Percentiles rank a stretch among this genome's conserved stretches.
These are phyloP conservation scores for Rhizopogon roseolus DNA, from an alignment of 768 basidiomycete genomes.

Conservation along the genomic window DNA sequence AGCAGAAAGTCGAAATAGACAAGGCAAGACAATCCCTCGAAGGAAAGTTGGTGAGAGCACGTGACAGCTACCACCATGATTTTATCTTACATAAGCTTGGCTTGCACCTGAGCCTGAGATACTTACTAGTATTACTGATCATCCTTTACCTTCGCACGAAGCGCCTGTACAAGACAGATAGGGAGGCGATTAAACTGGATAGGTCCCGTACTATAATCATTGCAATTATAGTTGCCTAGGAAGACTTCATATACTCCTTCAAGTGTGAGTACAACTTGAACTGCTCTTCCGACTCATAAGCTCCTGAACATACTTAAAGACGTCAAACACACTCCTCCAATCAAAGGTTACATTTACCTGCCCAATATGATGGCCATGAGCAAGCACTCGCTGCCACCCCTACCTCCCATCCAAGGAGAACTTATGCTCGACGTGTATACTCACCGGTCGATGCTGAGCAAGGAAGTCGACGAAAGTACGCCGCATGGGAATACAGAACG, in stretches of 20 bases:
- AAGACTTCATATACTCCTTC: neutral
- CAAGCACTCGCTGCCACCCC: constrained; percentile 31
- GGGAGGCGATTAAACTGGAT: neutral
- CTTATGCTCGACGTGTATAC: constrained; percentile 57
- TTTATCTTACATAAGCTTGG: too few species aligned
- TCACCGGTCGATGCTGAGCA: constrained; percentile 34
- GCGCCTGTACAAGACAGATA: neutral
- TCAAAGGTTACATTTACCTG: neutral
- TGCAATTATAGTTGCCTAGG: neutral
- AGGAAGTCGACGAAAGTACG: constrained; percentile 30
- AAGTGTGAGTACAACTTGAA: too few species aligned
- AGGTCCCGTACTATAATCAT: neutral
- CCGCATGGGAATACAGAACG: constrained; percentile 55
- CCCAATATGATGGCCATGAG: neutral
- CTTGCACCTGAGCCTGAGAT: too few species aligned
- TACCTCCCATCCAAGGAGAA: constrained; percentile 55
- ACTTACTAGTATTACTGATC: too few species aligned
- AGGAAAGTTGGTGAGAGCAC: too few species aligned
- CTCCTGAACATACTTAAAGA: neutral
- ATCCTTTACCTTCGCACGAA: neutral
- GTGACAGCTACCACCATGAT: too few species aligned
- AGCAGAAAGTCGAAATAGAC: too few species aligned
- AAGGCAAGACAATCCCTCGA: too few species aligned
- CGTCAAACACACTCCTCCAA: neutral
- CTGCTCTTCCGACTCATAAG: too few species aligned